Evolutionary conservation across 2,329 filamentous ascomycete genomes (phyloP).

Genomic region (Phyllosticta capitalensis): DNA sequence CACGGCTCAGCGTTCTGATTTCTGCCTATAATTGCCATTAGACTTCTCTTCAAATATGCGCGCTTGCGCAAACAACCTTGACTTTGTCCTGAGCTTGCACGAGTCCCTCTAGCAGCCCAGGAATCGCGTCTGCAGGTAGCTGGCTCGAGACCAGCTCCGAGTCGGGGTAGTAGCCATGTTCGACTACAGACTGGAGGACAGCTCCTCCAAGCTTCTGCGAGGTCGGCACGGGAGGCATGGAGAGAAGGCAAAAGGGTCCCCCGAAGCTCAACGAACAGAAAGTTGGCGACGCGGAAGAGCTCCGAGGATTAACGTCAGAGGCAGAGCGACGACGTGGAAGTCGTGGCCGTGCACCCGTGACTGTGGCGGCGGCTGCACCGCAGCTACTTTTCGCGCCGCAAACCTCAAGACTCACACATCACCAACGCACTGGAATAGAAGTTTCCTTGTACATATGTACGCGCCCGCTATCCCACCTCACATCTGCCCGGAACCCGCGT

Average conservation of each 20-base stretch:
- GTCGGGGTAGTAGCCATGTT: conserved; percentile 47
- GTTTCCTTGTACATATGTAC: not conserved
- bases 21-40: conserved; percentile 43
- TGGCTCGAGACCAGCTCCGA: conserved; percentile 46
- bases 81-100: conserved; percentile 43
- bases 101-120: conserved; percentile 42
- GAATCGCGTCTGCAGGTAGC: conserved; percentile 40
- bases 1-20: conserved; percentile 65
- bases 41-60: conserved; percentile 18
- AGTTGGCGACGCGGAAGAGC: conserved; percentile 4
- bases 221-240: conserved; percentile 18
- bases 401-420: not conserved
- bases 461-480: not conserved
- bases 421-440: not conserved
- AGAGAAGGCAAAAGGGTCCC: not conserved
- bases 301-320: conserved; percentile 3
- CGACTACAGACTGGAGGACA: conserved; percentile 52
- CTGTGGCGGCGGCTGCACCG: not conserved
- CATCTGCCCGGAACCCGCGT: not conserved
- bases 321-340: not conserved
- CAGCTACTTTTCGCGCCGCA: not conserved
- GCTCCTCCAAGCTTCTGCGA: conserved; percentile 44
- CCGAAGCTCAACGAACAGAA: not conserved
- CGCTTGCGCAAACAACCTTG: conserved; percentile 33
- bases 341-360: conserved; percentile 2